Percentiles rank a stretch among this genome's conserved stretches.
Evolutionary conservation across 192 early-diverging fungal genomes (phyloP).

Genomic region (Coemansia sp.): DNA sequence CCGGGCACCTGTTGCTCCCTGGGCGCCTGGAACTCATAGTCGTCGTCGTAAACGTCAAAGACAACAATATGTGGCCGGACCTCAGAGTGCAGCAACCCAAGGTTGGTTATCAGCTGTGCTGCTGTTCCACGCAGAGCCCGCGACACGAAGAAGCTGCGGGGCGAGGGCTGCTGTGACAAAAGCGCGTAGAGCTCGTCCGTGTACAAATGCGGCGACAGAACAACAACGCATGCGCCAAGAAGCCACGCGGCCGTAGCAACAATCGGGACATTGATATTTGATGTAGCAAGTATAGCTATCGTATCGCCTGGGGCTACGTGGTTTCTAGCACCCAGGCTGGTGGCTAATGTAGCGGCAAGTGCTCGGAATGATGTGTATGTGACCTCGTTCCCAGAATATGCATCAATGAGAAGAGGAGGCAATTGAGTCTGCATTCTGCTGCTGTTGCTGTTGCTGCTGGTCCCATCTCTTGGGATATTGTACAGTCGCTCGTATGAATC

Average conservation of each 20-base stretch:
- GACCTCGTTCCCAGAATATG: constrained; percentile 14
- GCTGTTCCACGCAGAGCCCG: constrained; percentile 1
- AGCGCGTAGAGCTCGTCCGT: constrained; percentile 10
- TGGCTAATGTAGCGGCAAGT: constrained; percentile 13
- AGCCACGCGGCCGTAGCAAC: constrained; percentile 35
- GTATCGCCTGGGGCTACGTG: constrained; percentile 9
- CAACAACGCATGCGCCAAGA: constrained; percentile 23
- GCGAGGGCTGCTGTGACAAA: constrained; percentile 14
- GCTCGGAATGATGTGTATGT: constrained; percentile 12
- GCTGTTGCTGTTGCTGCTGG: not conserved
- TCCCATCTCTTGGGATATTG: not conserved
- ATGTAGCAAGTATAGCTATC: constrained; percentile 22
- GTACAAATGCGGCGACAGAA: constrained; percentile 15
- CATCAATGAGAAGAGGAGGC: constrained; percentile 32
- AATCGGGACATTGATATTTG: constrained; percentile 35
- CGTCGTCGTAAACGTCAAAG: constrained; percentile 7
- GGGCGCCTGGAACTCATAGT: not conserved
- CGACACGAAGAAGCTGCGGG: constrained; percentile 27
- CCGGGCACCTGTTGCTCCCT: not conserved
- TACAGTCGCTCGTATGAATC: constrained; percentile 19
- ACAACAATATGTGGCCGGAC: constrained; percentile 11
- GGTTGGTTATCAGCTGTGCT: constrained; percentile 9
- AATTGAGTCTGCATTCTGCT: not conserved
- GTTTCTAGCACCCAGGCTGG: constrained; percentile 13
- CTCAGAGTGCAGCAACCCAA: not conserved